phyloP scores from a whole-genome alignment of 2,329 filamentous ascomycete genomes.

The Penicillium sp. region DNA sequence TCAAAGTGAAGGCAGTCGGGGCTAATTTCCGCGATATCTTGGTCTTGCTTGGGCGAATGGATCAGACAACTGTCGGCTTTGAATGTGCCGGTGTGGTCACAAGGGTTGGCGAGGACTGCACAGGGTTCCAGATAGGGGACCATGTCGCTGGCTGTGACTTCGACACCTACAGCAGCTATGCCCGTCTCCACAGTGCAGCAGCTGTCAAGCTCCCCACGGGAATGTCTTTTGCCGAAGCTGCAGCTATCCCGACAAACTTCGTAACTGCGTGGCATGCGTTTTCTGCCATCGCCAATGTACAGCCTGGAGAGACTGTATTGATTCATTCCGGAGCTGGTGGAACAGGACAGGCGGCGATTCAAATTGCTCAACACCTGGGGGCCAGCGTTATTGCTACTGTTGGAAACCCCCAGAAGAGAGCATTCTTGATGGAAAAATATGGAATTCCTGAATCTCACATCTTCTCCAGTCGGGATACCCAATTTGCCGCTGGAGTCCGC shows the following conservation, averaged over 20 bases:
- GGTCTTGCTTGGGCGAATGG: background rate
- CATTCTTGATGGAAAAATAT: background rate
- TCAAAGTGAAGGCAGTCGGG: background rate
- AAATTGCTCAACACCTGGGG: background rate
- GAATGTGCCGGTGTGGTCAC: background rate
- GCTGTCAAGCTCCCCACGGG: background rate
- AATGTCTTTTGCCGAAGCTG: background rate
- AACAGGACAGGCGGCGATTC: background rate
- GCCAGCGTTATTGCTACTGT: background rate
- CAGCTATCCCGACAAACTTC: background rate
- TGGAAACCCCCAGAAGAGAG: background rate
- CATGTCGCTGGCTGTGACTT: background rate
- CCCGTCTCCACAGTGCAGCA: background rate
- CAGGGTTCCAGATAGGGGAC: background rate
- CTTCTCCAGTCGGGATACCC: background rate
- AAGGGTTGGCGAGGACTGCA: background rate
- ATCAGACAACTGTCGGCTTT: background rate
- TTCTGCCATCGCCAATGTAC: background rate
- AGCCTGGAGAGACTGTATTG: background rate
- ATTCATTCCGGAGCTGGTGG: background rate
- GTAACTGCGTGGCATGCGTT: background rate
- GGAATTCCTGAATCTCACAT: background rate
- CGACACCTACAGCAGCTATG: background rate
- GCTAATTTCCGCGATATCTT: background rate
- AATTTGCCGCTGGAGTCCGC: background rate